Evolutionary conservation across 805 yeast genomes (phyloP), one percentile per base, ranked within the genome.

Genomic region (Spathaspora passalidarum): DNA sequence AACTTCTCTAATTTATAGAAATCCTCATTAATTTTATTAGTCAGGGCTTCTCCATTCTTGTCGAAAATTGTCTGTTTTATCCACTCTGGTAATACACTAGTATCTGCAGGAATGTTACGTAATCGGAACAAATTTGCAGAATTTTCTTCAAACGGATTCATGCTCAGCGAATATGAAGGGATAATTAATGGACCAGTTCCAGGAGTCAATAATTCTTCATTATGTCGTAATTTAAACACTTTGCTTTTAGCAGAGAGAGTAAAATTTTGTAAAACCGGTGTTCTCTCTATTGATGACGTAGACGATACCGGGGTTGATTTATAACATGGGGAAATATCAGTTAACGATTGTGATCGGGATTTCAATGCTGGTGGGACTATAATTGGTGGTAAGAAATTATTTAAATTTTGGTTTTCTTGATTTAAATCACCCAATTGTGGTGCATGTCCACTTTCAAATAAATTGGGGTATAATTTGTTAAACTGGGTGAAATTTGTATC

Each of bases 1-100:
- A 78, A 73, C 39, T 77, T 65, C 65, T 92, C 96, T 38, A 91
- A 68, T 40, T 66, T 66, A 52, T 79, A 77, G 61, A 89, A 91
- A 51, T 81, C 61, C 1, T 55, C 53, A 25, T 54, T 56, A 20
- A 66, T 56, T 18, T 51, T 56, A n/a, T 42, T 49, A 2, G 54
- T 26, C 17, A 37, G 34, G 1, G 32, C 25, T 4, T 47, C 14
- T 5, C 21, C 20, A 2, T 29, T 25, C 29, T 46, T 47, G 29
- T 41, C 43, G 16, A 49, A 40, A 44, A 57, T 40, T 2, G 58
- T 42, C 1, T 32, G 9, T 4, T 42, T 48, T 9, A 65, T 45
- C 72, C 70, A 66, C 0, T 19, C 72, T 21, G 79, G 75, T 34
- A 57, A 44, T 18, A 19, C 21, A 1, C 20, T 14, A n/a, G 20